phyloP scores from a whole-genome alignment of 176 grass and related monocot species.

The Avena sativa region DNA sequence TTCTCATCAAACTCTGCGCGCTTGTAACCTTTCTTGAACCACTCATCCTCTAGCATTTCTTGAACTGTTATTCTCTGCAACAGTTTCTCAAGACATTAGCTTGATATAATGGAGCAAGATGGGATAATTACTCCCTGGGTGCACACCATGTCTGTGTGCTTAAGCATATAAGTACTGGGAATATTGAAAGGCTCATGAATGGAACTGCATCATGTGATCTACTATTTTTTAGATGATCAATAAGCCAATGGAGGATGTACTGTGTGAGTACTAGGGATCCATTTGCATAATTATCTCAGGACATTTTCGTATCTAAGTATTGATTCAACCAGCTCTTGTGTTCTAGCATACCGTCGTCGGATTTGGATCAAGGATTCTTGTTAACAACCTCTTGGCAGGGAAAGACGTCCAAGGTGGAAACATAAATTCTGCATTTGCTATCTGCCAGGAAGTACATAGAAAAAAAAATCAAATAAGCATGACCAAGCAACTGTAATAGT shows the following conservation, averaged over 20 bases:
- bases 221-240: constrained; percentile 6
- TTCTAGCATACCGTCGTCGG: constrained; percentile 66
- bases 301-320: not conserved
- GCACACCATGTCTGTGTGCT: not conserved
- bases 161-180: not conserved
- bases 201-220: not conserved
- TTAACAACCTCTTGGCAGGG: constrained; percentile 91
- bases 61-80: constrained; percentile 83
- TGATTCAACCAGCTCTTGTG: constrained; percentile 41
- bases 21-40: constrained; percentile 91
- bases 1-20: constrained; percentile 76
- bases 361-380: constrained; percentile 93
- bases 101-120: not conserved
- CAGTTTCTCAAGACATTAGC: constrained; percentile 27
- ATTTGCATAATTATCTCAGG: constrained; percentile 17
- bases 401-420: constrained; percentile 92
- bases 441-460: constrained; percentile 53
- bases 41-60: constrained; percentile 93
- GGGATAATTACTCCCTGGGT: not conserved
- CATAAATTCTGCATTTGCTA: constrained; percentile 76
- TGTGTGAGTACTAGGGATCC: not conserved
- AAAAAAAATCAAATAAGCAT: constrained; percentile 34
- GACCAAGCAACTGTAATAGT: constrained; percentile 2
- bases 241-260: not conserved
- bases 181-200: not conserved